A percentile compares a stretch with the other conserved stretches of the same genome.
Evolutionary conservation across 192 early-diverging fungal genomes (phyloP).

Genomic region (Coemansia sp.): DNA sequence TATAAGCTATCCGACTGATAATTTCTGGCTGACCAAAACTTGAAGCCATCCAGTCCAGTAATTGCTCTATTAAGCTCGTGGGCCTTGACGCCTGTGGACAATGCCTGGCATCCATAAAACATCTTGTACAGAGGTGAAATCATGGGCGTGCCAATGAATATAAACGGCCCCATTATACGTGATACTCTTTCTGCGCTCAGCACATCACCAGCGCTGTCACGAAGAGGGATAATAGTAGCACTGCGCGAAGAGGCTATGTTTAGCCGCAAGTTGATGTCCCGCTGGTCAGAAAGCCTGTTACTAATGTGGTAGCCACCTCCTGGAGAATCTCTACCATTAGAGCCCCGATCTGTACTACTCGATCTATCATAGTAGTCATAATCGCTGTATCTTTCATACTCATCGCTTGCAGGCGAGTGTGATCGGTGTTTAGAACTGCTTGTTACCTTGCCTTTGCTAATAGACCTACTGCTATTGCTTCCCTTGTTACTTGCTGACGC

Average conservation of each 20-base stretch:
- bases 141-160: slow-evolving; percentile 11
- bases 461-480: not conserved
- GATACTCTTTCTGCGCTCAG: slow-evolving; percentile 25
- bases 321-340: not conserved
- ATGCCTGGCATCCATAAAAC: slow-evolving; percentile 22
- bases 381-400: slow-evolving; percentile 2
- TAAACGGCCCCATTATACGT: slow-evolving; percentile 30
- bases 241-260: not conserved
- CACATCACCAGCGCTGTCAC: slow-evolving; percentile 11
- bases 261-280: not conserved
- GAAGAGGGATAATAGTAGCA: slow-evolving; percentile 1
- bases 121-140: slow-evolving; percentile 20
- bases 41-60: slow-evolving; percentile 21
- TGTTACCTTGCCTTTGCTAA: not conserved
- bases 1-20: not conserved
- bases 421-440: not conserved
- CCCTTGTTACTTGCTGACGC: slow-evolving; percentile 9
- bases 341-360: not conserved
- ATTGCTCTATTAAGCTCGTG: slow-evolving; percentile 7
- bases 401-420: not conserved
- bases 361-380: slow-evolving; percentile 1
- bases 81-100: slow-evolving; percentile 8
- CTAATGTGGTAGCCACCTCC: not conserved
- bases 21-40: not conserved
- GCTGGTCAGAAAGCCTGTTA: not conserved